Evolutionary conservation across 2,329 filamentous ascomycete species (phyloP), one percentile per base, ranked within the genome.

Genomic region (Zasmidium cellare): DNA sequence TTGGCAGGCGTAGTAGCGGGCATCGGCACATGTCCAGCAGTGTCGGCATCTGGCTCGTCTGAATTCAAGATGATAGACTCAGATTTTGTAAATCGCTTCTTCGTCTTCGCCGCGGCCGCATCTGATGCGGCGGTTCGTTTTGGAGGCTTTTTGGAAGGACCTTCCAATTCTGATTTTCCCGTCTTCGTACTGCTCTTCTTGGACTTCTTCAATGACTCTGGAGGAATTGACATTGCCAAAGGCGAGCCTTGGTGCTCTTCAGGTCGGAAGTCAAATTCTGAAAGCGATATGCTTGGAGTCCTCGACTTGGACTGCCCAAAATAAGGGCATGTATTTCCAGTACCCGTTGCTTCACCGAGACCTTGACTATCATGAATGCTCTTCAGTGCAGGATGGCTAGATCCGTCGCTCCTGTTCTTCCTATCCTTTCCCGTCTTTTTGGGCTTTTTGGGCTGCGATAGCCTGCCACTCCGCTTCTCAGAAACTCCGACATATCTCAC

Each of bases 31-130:
- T n/a, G n/a, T n/a, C n/a, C 25, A 28, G 11, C 6, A 11, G 5
- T 28, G 25, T 28, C 25, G 25, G 56, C 53, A 14, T 54, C 61
- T 38, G 56, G 57, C 45, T 70, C 68, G 46, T 70, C 68, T 2
- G 68, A 69, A 46, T 70, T 66, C 23, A 70, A 46, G 9, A 70
- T 64, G 45, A 68, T 64, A 6, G 63, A 64, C 28, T 60, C 67
- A 2, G 68, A 70, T 52, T 69, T 70, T 11, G 58, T 52, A 9
- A 63, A 31, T 19, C 55, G 51, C 60, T 65, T 67, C 25, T 59
- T 55, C 7, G 66, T 22, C 50, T 60, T 64, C 61, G 61, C 65
- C 20, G 45, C 44, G 3, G 44, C 19, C 14, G 50, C 41, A 2
- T 28, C 23, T 14, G 44, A 28, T 47, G 6, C n/a, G 28, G 7